Evolutionary conservation across 495 filamentous ascomycete species (phyloP).

Genomic region (Trichoderma virens): DNA sequence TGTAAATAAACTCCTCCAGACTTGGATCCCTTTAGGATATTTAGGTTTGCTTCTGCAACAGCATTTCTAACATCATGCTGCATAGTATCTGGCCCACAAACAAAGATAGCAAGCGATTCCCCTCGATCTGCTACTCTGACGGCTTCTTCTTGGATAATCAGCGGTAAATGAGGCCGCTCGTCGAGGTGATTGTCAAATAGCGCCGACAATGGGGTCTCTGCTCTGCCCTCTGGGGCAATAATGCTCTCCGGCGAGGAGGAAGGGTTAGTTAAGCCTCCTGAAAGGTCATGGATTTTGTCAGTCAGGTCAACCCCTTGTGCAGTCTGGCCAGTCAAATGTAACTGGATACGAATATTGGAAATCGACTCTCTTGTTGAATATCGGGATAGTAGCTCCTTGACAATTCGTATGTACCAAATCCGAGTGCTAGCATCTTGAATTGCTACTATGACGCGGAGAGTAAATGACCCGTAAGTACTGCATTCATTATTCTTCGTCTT

Average conservation of each 20-base stretch:
- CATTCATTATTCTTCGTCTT: not conserved
- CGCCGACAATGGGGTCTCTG: not conserved
- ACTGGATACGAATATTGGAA: not conserved
- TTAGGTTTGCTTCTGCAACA: not conserved
- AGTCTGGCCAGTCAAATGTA: not conserved
- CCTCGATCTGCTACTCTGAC: not conserved
- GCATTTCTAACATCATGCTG: not conserved
- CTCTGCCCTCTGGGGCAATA: not conserved
- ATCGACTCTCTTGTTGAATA: not conserved
- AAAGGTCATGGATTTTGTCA: not conserved
- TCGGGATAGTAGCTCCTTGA: not conserved
- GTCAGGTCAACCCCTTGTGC: not conserved
- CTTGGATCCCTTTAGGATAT: not conserved
- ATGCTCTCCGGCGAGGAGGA: not conserved
- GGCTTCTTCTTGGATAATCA: not conserved
- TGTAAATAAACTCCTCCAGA: not conserved
- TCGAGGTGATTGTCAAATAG: not conserved
- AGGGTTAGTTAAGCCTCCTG: not conserved
- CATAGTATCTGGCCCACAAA: not conserved
- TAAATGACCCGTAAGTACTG: not conserved
- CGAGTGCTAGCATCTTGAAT: not conserved
- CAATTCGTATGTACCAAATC: not conserved
- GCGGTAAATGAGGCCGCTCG: not conserved
- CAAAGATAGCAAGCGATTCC: not conserved
- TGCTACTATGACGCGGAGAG: not conserved